phyloP scores from a whole-genome alignment of 1,284 basidiomycete species.

The Sanghuangporus baumii region DNA sequence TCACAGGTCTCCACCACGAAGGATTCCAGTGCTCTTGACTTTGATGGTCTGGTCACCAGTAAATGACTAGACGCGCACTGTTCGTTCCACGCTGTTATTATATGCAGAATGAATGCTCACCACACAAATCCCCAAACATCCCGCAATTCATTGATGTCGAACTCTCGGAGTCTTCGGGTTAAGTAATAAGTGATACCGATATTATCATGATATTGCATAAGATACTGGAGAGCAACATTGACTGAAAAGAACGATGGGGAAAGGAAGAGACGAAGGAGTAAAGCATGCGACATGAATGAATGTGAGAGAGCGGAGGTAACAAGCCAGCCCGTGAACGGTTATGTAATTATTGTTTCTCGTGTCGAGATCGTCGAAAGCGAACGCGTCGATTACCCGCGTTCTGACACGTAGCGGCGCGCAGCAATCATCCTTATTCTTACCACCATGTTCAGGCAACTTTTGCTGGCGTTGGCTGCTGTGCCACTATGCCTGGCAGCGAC shows the following conservation, averaged over 20 bases:
- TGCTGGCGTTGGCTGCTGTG: slow-evolving; percentile 42
- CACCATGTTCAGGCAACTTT: slow-evolving; percentile 35
- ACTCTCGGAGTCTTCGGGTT: slow-evolving; percentile 73
- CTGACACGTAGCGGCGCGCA: slow-evolving; percentile 6
- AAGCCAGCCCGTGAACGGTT: too few relatives aligned
- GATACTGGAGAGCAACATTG: slow-evolving; percentile 86
- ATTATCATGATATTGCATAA: slow-evolving; percentile 84
- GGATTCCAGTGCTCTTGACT: slow-evolving; percentile 85
- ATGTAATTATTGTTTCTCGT: too few relatives aligned
- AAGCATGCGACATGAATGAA: slow-evolving; percentile 45
- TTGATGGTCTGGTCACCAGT: slow-evolving; percentile 84
- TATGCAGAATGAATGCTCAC: slow-evolving; percentile 37
- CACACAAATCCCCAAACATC: slow-evolving; percentile 98
- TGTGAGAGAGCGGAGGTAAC: neutral
- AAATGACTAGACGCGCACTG: slow-evolving; percentile 60
- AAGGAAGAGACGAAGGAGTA: slow-evolving; percentile 83
- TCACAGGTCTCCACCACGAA: slow-evolving; percentile 86
- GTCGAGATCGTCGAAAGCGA: neutral
- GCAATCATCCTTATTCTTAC: slow-evolving; percentile 15
- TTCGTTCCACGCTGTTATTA: neutral
- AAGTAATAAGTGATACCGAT: slow-evolving; percentile 97
- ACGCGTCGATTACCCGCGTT: slow-evolving; percentile 6
- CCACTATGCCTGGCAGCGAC: slow-evolving; percentile 41
- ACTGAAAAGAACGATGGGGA: slow-evolving; percentile 88
- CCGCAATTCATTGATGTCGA: slow-evolving; percentile 77